A percentile compares a stretch with the other conserved stretches of the same genome.
Evolutionary conservation across 768 basidiomycete genomes (phyloP).

Genomic region (Candolleomyces efflorescens): DNA sequence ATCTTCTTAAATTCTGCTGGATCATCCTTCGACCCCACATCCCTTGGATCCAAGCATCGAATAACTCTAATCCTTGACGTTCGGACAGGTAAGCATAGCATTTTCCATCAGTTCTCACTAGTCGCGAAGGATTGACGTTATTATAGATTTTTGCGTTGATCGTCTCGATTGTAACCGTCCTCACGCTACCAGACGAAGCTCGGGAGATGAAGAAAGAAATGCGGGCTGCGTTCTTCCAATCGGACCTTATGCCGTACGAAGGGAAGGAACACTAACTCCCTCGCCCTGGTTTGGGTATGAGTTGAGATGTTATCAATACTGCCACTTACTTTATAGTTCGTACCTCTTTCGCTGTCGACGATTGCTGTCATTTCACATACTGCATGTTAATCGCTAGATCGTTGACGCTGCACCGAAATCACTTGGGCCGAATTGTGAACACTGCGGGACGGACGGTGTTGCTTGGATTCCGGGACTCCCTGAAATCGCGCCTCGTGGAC

Average conservation of each 20-base stretch:
- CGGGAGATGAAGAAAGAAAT: neutral
- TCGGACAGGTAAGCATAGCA: neutral
- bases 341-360: no score
- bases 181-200: constrained; percentile 1
- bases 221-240: neutral
- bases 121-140: no score
- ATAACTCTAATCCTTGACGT: neutral
- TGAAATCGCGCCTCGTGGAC: no score
- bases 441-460: no score
- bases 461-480: no score
- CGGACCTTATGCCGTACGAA: neutral
- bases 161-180: neutral
- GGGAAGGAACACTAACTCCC: neutral
- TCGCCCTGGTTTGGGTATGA: neutral
- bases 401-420: no score
- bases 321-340: no score
- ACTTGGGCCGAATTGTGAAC: no score
- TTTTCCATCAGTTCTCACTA: no score
- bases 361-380: no score
- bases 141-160: constrained; percentile 2
- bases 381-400: no score
- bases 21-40: neutral
- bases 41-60: neutral
- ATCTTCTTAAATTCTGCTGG: neutral
- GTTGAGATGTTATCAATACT: no score